These are phyloP conservation scores for Botryotinia convoluta DNA, from an alignment of 2,329 filamentous ascomycete species.

Conservation along the genomic window DNA sequence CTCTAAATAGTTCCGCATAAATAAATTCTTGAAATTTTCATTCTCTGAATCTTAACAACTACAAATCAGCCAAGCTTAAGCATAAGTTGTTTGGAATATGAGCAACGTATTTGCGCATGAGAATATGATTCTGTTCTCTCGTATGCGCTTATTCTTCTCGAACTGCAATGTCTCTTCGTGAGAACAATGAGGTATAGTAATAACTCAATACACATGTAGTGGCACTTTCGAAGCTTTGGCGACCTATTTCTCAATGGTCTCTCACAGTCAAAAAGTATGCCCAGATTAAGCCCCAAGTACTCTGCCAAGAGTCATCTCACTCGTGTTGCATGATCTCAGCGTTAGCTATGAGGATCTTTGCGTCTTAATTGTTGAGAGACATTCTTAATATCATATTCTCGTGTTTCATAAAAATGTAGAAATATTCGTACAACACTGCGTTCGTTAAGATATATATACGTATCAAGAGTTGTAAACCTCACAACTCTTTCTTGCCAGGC, in stretches of 20 bases:
- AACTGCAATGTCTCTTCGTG: neutral
- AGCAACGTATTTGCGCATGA: neutral
- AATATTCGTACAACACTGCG: neutral
- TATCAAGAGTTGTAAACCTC: constrained; percentile 22
- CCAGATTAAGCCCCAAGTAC: constrained; percentile 71
- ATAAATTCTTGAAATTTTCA: constrained; percentile 15
- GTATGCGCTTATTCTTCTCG: neutral
- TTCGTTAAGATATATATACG: neutral
- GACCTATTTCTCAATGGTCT: constrained; percentile 66
- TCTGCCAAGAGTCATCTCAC: constrained; percentile 87
- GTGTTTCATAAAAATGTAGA: neutral
- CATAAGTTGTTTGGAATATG: neutral
- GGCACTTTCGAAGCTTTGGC: constrained; percentile 95
- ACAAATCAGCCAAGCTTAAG: neutral
- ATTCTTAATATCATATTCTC: constrained; percentile 34
- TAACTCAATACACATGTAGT: constrained; percentile 26
- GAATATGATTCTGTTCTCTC: neutral
- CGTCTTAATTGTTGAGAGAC: constrained; percentile 85
- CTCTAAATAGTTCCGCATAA: neutral
- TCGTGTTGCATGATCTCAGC: constrained; percentile 88
- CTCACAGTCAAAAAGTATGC: constrained; percentile 82
- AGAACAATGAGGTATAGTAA: neutral
- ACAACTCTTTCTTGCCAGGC: constrained; percentile 53
- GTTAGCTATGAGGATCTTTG: constrained; percentile 73
- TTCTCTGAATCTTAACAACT: neutral